These are phyloP conservation scores for Wickerhamiella pararugosa DNA, from an alignment of 1,139 yeast genomes.

Conservation along the genomic window DNA sequence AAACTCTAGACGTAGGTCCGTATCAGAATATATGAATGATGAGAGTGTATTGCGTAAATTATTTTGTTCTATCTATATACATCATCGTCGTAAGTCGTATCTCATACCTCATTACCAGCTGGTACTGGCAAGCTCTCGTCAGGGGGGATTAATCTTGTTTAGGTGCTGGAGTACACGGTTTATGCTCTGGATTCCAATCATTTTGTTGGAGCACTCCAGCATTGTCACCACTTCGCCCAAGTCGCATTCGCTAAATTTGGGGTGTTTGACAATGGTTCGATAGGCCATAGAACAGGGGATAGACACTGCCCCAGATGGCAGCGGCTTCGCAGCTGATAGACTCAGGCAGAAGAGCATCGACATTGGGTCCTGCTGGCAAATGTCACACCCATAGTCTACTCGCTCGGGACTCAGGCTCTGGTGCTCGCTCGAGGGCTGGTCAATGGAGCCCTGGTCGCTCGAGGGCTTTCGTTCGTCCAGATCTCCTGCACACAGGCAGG, in stretches of 20 bases:
- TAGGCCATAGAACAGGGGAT: conserved; percentile 78
- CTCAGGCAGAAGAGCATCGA: conserved; percentile 71
- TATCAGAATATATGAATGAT: not conserved
- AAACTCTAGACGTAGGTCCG: no score
- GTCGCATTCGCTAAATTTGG: conserved; percentile 52
- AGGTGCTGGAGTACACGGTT: conserved; percentile 43
- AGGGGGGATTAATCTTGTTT: conserved; percentile 1
- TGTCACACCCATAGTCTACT: conserved; percentile 25
- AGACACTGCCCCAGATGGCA: conserved; percentile 25
- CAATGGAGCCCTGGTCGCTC: not conserved
- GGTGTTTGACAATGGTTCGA: conserved; percentile 62
- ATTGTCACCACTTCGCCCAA: conserved; percentile 53
- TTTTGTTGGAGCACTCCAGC: conserved; percentile 51
- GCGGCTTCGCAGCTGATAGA: conserved; percentile 33
- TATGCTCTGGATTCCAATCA: conserved; percentile 64
- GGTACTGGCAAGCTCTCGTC: not conserved
- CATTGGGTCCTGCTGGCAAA: conserved; percentile 68
- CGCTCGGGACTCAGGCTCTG: not conserved
- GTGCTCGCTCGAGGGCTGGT: not conserved
- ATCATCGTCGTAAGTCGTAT: not conserved
- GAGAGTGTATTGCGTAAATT: not conserved
- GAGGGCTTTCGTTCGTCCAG: not conserved
- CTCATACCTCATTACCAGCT: not conserved
- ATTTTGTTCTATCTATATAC: not conserved
- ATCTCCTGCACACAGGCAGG: conserved; percentile 81